These are phyloP conservation scores for Hypoxylon sp. DNA, from an alignment of 2,329 filamentous ascomycete species.

Conservation along the genomic window DNA sequence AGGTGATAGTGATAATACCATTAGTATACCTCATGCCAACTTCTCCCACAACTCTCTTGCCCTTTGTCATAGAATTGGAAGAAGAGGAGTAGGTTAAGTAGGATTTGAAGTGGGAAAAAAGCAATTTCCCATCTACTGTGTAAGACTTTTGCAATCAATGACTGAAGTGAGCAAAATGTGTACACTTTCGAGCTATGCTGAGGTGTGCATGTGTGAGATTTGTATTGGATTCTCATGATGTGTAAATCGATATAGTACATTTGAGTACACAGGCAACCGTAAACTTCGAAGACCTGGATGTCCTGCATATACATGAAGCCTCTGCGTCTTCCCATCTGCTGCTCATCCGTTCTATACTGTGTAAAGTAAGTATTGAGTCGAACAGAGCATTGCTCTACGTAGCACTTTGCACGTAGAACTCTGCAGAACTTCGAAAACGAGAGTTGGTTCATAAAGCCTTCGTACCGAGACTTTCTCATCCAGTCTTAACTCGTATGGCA, in stretches of 20 bases:
- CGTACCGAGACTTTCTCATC: neutral
- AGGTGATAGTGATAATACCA: conserved; percentile 33
- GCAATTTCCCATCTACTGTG: conserved; percentile 4
- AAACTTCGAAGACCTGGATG: neutral
- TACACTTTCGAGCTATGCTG: neutral
- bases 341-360: neutral
- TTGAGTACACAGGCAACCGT: conserved; percentile 6
- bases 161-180: neutral
- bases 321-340: neutral
- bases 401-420: neutral
- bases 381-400: neutral
- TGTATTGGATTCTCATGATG: conserved; percentile 18
- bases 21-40: conserved; percentile 22
- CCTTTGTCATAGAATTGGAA: conserved; percentile 19
- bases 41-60: conserved; percentile 19
- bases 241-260: conserved; percentile 28
- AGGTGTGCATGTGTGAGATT: neutral
- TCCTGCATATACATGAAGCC: conserved; percentile 8
- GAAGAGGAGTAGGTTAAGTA: conserved; percentile 4
- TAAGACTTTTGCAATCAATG: neutral
- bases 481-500: neutral
- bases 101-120: conserved; percentile 8
- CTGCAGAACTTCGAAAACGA: neutral
- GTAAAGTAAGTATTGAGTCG: neutral
- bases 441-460: neutral